Conservation (phyloP, 352 stramenopile genomes). For the Pythium grandisporangium region DNA sequence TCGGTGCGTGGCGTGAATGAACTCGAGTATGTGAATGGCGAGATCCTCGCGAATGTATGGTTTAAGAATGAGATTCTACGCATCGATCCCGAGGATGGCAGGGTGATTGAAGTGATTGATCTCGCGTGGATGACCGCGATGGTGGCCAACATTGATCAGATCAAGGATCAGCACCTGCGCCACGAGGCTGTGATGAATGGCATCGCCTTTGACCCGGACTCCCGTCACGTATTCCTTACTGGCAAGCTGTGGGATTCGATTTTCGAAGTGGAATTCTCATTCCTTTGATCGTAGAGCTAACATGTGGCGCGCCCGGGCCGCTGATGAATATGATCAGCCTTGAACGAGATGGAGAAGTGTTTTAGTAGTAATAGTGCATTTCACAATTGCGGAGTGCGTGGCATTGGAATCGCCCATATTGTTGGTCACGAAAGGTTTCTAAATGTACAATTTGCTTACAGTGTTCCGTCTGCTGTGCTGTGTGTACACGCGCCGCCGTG, state of each 20-base stretch:
- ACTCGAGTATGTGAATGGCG: slow-evolving; percentile 75
- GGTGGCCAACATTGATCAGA: slow-evolving; percentile 19
- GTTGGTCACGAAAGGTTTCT: neutral
- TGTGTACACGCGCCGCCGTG: no score
- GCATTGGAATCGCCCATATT: neutral
- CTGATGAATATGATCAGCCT: no score
- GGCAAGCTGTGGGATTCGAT: slow-evolving; percentile 83
- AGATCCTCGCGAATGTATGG: slow-evolving; percentile 86
- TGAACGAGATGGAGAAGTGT: no score
- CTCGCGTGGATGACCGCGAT: slow-evolving; percentile 54
- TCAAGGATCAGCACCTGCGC: slow-evolving; percentile 16
- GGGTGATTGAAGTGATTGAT: slow-evolving; percentile 64
- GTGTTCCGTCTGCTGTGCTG: no score
- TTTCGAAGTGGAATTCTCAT: slow-evolving; percentile 71
- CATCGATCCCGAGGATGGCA: slow-evolving; percentile 61
- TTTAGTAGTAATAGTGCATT: no score
- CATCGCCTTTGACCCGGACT: slow-evolving; percentile 68
- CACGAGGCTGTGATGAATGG: slow-evolving; percentile 84
- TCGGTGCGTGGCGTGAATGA: slow-evolving; percentile 69
- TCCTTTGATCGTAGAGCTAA: no score
- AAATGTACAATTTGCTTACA: neutral
- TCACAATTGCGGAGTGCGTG: no score
- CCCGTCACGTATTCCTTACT: slow-evolving; percentile 57
- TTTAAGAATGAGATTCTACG: slow-evolving; percentile 64
- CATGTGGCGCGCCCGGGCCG: no score